A percentile compares a stretch with the other conserved stretches of the same genome.
Conservation (phyloP, 257 asterid genomes). For the Jasminum sambac region DNA sequence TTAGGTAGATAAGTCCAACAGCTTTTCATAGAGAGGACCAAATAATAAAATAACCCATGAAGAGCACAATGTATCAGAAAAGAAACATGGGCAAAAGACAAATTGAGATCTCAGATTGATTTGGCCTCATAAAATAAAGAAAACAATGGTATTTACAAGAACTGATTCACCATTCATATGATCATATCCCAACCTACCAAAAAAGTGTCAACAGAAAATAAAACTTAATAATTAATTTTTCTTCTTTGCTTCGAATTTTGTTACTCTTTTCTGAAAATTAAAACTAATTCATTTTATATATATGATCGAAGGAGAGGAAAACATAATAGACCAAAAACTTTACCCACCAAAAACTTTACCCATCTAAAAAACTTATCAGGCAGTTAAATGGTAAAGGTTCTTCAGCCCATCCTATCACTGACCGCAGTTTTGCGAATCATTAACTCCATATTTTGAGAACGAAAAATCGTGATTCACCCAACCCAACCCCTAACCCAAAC, state of each 20-base stretch:
- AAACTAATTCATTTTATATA: not conserved
- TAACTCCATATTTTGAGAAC: not conserved
- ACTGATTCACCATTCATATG: no score
- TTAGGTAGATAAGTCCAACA: conserved; percentile 12
- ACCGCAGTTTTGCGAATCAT: not conserved
- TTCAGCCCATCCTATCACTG: not conserved
- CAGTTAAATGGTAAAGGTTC: not conserved
- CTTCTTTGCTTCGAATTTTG: not conserved
- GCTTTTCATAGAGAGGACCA: not conserved
- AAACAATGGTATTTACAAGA: not conserved
- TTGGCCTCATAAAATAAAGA: not conserved
- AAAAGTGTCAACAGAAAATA: not conserved
- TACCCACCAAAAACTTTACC: not conserved
- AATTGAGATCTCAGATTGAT: not conserved
- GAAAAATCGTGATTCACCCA: not conserved
- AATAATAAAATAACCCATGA: not conserved
- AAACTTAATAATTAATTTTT: not conserved
- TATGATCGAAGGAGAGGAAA: not conserved
- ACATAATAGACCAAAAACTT: no score
- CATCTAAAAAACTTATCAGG: not conserved
- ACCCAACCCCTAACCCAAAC: not conserved
- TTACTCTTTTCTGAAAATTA: not conserved
- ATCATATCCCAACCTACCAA: not conserved
- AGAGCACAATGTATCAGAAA: not conserved
- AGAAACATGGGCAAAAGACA: not conserved